These are phyloP conservation scores for Aspergillus intermedius DNA, from an alignment of 2,329 filamentous ascomycete species.

Conservation along the genomic window DNA sequence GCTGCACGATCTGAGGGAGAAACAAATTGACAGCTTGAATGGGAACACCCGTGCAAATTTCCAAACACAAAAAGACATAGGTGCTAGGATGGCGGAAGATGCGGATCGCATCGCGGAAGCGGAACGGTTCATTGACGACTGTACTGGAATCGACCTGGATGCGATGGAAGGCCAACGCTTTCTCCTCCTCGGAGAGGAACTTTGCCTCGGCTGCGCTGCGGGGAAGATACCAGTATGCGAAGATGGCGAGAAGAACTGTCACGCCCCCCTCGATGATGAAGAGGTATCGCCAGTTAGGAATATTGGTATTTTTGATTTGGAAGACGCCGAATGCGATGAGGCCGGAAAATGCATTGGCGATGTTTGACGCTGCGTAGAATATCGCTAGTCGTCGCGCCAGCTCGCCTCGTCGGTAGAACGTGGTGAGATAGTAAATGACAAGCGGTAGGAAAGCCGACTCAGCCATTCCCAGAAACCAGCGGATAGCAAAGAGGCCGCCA, in stretches of 20 bases:
- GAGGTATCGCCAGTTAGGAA: conserved; percentile 49
- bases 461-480: conserved; percentile 62
- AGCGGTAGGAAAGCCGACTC: neutral
- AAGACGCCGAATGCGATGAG: conserved; percentile 57
- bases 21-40: conserved; percentile 53
- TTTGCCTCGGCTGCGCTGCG: conserved; percentile 55
- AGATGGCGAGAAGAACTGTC: conserved; percentile 56
- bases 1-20: conserved; percentile 51
- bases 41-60: conserved; percentile 55
- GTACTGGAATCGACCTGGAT: conserved; percentile 70
- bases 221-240: conserved; percentile 66
- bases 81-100: conserved; percentile 51
- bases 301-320: conserved; percentile 45
- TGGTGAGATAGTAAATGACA: neutral
- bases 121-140: conserved; percentile 52
- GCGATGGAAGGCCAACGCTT: conserved; percentile 62
- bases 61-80: conserved; percentile 50
- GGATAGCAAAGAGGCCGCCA: conserved; percentile 58
- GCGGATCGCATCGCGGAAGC: conserved; percentile 44
- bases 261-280: conserved; percentile 53
- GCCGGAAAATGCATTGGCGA: conserved; percentile 62
- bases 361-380: conserved; percentile 70
- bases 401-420: conserved; percentile 65
- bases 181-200: conserved; percentile 62
- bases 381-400: conserved; percentile 63